phyloP scores from a whole-genome alignment of 139 green algal species.

The Chlamydomonas sp. region DNA sequence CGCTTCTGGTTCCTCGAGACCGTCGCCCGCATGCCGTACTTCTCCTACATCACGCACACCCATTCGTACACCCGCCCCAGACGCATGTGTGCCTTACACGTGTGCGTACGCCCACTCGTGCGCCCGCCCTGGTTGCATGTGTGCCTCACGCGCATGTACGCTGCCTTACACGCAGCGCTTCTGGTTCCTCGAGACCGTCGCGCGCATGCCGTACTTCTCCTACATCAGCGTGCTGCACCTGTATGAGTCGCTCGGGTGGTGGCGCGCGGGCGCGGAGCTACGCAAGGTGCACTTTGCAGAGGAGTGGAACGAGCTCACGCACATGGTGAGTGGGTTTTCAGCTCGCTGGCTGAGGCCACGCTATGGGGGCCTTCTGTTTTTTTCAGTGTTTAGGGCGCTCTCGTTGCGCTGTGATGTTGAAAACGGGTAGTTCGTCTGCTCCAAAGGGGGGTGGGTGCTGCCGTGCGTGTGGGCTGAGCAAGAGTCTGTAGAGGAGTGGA shows the following conservation, averaged over 20 bases:
- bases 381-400: no score
- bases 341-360: no score
- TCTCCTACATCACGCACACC: conserved; percentile 91
- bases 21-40: conserved; percentile 79
- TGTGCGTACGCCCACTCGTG: no score
- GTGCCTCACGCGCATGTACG: not conserved
- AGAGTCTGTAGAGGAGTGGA: no score
- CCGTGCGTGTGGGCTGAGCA: no score
- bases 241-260: conserved; percentile 82
- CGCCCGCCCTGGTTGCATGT: not conserved
- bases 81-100: no score
- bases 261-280: conserved; percentile 44
- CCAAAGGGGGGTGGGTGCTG: no score
- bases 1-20: conserved; percentile 65
- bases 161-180: conserved; percentile 38
- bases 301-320: conserved; percentile 92
- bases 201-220: conserved; percentile 84
- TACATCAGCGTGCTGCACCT: conserved; percentile 92
- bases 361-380: no score
- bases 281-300: conserved; percentile 68
- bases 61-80: no score
- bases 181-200: conserved; percentile 65
- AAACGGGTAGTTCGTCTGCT: no score
- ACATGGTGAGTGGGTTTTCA: conserved; percentile 23
- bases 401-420: no score